phyloP scores from a whole-genome alignment of 1,284 basidiomycete species.

The Leccinum fallax region DNA sequence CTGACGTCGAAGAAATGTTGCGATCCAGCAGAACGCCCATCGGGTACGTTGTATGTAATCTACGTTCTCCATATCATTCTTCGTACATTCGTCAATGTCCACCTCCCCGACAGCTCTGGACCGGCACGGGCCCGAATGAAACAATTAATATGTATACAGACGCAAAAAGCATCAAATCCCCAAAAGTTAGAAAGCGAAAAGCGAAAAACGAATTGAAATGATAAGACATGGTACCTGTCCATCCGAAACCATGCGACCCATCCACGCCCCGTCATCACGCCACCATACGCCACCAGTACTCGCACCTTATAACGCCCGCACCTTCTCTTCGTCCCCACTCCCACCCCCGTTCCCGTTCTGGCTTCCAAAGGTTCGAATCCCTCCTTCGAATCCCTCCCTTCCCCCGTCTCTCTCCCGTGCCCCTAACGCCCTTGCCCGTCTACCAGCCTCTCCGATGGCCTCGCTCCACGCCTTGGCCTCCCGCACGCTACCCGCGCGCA shows the following conservation, averaged over 20 bases:
- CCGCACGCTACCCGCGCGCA: conserved; percentile 61
- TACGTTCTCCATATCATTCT: not conserved
- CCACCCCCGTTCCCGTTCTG: not conserved
- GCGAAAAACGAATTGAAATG: not conserved
- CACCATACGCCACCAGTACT: not conserved
- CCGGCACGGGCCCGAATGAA: not conserved
- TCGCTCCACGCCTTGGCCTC: conserved; percentile 70
- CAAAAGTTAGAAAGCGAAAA: not conserved
- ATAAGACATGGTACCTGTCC: conserved; percentile 9
- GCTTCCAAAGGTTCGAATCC: not conserved
- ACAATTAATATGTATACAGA: too few relatives aligned
- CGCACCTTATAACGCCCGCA: not conserved
- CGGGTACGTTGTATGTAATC: not conserved
- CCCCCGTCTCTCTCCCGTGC: not conserved
- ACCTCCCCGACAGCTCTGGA: not conserved
- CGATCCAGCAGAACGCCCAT: not conserved
- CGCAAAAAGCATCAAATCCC: not conserved
- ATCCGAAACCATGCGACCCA: not conserved
- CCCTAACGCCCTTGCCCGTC: conserved; percentile 37
- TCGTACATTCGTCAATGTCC: not conserved
- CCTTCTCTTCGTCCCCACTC: not conserved
- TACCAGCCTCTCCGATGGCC: conserved; percentile 46
- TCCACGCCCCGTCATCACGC: not conserved
- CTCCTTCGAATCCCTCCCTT: not conserved
- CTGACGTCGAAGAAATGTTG: not conserved